phyloP scores from a whole-genome alignment of 75 land plant genomes.

The Picea glauca region DNA sequence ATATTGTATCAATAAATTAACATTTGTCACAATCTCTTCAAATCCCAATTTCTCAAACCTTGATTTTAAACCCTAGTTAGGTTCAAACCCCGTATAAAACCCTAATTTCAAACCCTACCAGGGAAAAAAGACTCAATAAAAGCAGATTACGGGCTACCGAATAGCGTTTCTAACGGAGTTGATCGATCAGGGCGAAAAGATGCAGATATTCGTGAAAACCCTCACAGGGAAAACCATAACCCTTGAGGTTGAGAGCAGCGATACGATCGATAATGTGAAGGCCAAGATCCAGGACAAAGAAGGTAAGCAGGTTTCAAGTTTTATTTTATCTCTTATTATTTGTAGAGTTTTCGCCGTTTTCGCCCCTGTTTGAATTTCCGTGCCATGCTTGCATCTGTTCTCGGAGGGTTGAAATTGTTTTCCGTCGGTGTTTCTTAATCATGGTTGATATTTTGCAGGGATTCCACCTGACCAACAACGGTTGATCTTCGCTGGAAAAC shows the following conservation, averaged over 20 bases:
- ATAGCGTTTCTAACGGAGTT: neutral
- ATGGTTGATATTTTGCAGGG: neutral
- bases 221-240: slow-evolving; percentile 10
- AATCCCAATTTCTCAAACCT: no score
- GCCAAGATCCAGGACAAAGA: slow-evolving; percentile 7
- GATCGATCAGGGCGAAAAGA: neutral
- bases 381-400: no score
- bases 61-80: no score
- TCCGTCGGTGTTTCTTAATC: no score
- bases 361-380: no score
- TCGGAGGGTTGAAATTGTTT: no score
- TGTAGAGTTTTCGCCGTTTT: no score
- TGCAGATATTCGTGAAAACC: slow-evolving; percentile 19
- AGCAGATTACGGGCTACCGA: neutral
- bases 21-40: no score
- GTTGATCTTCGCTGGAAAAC: slow-evolving; percentile 4
- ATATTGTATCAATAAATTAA: no score
- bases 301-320: neutral
- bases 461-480: neutral
- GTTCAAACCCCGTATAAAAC: neutral
- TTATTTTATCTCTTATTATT: no score
- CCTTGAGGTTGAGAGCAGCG: slow-evolving; percentile 13
- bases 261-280: slow-evolving; percentile 2
- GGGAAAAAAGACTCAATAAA: neutral
- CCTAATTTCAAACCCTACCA: neutral